Conservation (phyloP, 2,329 filamentous ascomycete genomes). For the Aspergillus oerlinghausenensis region DNA sequence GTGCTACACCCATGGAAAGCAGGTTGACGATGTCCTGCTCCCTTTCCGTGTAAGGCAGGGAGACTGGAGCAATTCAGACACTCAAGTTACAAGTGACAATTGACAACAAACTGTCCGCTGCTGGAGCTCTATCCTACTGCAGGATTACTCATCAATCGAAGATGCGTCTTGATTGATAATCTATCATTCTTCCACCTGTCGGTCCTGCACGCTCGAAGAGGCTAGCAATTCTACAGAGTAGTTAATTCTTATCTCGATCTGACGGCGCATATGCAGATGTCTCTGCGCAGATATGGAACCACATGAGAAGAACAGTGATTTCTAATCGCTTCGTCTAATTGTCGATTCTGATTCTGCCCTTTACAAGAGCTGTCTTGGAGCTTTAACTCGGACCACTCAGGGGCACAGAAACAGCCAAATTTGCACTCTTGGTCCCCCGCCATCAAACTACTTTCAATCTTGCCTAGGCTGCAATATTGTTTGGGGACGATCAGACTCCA, state of each 20-base stretch:
- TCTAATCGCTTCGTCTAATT: background rate
- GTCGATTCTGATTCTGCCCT: background rate
- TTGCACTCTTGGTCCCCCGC: background rate
- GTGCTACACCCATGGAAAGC: slow-evolving; percentile 3
- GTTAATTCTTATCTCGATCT: background rate
- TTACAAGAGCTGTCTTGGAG: background rate
- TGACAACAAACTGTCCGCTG: background rate
- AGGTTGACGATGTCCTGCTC: background rate
- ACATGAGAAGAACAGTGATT: background rate
- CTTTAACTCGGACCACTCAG: background rate
- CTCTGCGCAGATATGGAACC: background rate
- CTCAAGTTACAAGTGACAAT: background rate
- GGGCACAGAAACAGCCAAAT: background rate
- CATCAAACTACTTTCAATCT: background rate
- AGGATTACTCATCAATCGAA: background rate
- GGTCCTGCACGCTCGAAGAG: background rate
- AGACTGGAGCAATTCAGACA: background rate
- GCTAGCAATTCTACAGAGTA: background rate
- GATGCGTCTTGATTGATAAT: too few species aligned
- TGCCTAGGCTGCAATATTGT: background rate
- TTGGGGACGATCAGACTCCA: background rate
- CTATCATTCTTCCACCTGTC: background rate
- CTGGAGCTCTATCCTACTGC: background rate
- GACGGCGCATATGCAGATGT: background rate
- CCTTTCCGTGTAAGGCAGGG: background rate